Percentiles rank a stretch among this genome's conserved stretches.
Conservation (phyloP, 2,329 filamentous ascomycete genomes). For the Tolypocladium tropicale region DNA sequence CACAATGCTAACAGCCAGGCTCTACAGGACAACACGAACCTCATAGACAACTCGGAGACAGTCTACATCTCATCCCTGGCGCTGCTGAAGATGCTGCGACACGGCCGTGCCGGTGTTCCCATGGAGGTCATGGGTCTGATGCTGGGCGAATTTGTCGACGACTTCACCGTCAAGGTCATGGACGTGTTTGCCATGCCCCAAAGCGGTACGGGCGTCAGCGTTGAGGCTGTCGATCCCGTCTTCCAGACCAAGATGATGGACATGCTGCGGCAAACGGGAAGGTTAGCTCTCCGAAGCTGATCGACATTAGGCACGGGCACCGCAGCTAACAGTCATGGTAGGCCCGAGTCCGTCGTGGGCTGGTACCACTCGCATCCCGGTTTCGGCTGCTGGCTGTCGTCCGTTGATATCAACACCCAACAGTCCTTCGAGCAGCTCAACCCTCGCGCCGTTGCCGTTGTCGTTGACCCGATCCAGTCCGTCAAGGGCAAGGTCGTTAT, state of each 20-base stretch:
- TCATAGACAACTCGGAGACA: constrained; percentile 98
- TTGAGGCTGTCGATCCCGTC: constrained; percentile 95
- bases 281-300: constrained; percentile 46
- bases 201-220: constrained; percentile 93
- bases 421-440: constrained; percentile 99
- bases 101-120: constrained; percentile 91
- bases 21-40: constrained; percentile 71
- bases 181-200: constrained; percentile 99
- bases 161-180: constrained; percentile 96
- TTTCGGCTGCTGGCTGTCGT: constrained; percentile 98
- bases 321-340: constrained; percentile 22
- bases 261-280: constrained; percentile 93
- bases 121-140: constrained; percentile 99
- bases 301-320: constrained; percentile 6
- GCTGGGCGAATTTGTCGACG: constrained; percentile 97
- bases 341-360: constrained; percentile 92
- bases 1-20: not conserved
- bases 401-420: constrained; percentile 98
- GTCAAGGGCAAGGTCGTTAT: constrained; percentile 99
- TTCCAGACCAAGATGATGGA: constrained; percentile 99
- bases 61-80: constrained; percentile 98
- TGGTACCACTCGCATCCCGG: constrained; percentile 99
- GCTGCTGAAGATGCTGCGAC: constrained; percentile 95
- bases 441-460: constrained; percentile 90
- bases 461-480: constrained; percentile 97